These are phyloP conservation scores for Brasilioporus rufonigricans DNA, from an alignment of 768 basidiomycete genomes.

Conservation along the genomic window DNA sequence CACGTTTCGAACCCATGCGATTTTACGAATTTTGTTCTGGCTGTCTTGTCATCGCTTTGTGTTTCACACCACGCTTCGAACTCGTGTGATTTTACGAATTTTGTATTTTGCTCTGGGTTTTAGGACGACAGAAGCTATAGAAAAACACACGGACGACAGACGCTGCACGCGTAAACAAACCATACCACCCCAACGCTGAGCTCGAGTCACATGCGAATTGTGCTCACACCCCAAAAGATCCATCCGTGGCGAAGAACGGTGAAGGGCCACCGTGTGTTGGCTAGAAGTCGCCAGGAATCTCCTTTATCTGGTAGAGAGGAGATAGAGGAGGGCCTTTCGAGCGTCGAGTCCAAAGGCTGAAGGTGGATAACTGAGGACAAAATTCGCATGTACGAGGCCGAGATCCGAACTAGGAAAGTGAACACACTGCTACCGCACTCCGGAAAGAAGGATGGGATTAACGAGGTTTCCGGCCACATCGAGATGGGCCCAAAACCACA, in stretches of 20 bases:
- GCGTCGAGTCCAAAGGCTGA: neutral
- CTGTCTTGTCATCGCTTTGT: too few relatives aligned
- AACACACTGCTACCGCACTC: slow-evolving; percentile 7
- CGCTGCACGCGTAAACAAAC: slow-evolving; percentile 6
- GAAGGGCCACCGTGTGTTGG: neutral
- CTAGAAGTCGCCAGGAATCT: neutral
- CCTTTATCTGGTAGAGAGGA: neutral
- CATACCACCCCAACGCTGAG: slow-evolving; percentile 4
- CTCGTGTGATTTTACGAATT: neutral
- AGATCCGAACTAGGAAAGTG: slow-evolving; percentile 10
- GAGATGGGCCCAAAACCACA: slow-evolving; percentile 4
- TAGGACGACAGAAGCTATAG: neutral
- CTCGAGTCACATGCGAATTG: slow-evolving; percentile 7
- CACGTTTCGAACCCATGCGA: too few relatives aligned
- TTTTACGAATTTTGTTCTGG: too few relatives aligned
- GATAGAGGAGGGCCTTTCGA: too few relatives aligned
- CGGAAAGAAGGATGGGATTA: slow-evolving; percentile 3
- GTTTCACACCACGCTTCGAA: too few relatives aligned
- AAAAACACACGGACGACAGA: slow-evolving; percentile 6
- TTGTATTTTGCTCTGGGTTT: neutral
- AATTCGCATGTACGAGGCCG: slow-evolving; percentile 3
- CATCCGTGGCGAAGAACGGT: neutral
- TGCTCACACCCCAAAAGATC: neutral
- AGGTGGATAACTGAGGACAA: neutral
- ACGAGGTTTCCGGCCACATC: slow-evolving; percentile 11